Evolutionary conservation across 2,329 filamentous ascomycete genomes (phyloP), one percentile per base, ranked within the genome.

Genomic region (Fusarium nematophilum): DNA sequence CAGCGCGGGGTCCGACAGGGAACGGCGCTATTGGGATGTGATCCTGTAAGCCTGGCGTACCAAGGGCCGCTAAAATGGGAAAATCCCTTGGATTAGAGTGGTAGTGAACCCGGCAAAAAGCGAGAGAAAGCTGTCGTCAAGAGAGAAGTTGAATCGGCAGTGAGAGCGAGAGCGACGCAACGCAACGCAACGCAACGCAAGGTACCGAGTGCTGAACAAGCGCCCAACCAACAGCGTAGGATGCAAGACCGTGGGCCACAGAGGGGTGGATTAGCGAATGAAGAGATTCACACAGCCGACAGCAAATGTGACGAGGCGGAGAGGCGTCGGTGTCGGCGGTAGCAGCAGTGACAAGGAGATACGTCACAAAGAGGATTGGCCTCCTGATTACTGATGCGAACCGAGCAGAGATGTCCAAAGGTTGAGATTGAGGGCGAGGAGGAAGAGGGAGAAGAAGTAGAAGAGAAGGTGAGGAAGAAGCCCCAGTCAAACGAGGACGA

Each of bases 201-300:
- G 8, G 13, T 13, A 30, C 8, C 14, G 29, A 31, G n/a, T n/a
- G n/a, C n/a, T n/a, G n/a, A n/a, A n/a, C 53, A 57, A 66, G 66
- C 64, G 64, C 66, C 66, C 62, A 65, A 45, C 62, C 56, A 60
- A 69, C 67, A 69, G 49, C 47, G 58, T 57, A 59, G 54, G 54
- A 66, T 67, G 67, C 67, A 65, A 60, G 65, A 55, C 63, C 66
- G 66, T 69, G 67, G 67, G 65, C 66, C 66, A 64, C 56, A 45
- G 48, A 51, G 42, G 51, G 53, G 38, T 37, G 59, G 46, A 55
- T 62, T 55, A 68, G 63, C 67, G 67, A 69, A 69, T 69, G 61
- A 60, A 60, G 65, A 53, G 65, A 59, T 69, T 67, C 65, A 51
- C 60, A 53, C 66, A 69, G 34, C 66, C 66, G 58, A 68, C 60